Base-by-base conservation (phyloP, 2,329 filamentous ascomycete genomes). In the Ramularia collo-cygni region DNA sequence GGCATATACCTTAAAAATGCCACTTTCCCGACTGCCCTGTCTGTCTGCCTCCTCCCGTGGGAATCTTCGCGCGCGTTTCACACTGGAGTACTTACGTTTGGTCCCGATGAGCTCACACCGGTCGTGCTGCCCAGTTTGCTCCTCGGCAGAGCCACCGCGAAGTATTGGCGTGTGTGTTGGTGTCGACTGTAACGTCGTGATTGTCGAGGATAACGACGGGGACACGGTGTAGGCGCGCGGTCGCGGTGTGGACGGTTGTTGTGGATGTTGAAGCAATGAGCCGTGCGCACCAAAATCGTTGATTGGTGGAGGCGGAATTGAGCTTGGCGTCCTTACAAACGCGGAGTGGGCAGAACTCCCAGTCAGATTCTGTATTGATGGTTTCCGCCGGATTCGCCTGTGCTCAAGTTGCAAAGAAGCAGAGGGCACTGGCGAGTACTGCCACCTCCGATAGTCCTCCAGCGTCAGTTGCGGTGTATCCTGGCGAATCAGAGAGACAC, bases 1-100 rank as follows among this genome's bases (percentile, higher is more conserved):
- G 27, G 58, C 58, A 29, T 57, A 56, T 10, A 61, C 57, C 32
- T 55, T 51, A 57, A 56, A 60, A 24, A 52, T 14, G n/a, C 41
- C 50, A 18, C 44, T 37, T 13, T 43, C 42, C 17, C 37, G 40
- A 35, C 42, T 29, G 28, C 46, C 26, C 30, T 32, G 13, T 8
- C 36, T 24, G 40, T 40, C 37, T 29, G 21, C 42, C 31, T 38
- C 33, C 28, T 40, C 44, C 29, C 45, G 50, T 4, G 58, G 58
- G 28, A 61, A 51, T 31, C 58, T 49, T 38, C 59, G 60, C 19
- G 58, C 54, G 21, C 37, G 50, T 38, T 47, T 52, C 26, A 55
- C 45, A 17, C 27, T 36, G 13, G 51, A 43, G 37, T 57, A 58
- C 50, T 56, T 57, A 54, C 58, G 56, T 49, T 60, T 55, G 14